Base-by-base conservation (phyloP, 2,329 filamentous ascomycete species). In the Amauroascus niger region DNA sequence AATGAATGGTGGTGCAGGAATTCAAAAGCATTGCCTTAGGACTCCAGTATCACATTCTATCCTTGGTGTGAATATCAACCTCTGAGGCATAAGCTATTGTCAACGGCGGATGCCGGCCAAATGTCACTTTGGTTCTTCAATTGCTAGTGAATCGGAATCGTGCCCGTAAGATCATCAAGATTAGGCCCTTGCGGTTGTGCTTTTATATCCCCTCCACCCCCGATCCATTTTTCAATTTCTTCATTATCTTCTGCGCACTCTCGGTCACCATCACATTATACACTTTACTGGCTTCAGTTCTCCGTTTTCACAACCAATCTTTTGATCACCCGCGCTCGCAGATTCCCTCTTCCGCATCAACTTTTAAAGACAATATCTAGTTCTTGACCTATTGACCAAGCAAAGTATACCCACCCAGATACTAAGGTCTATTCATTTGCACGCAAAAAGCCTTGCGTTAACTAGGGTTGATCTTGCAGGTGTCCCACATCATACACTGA, bases 221-320 rank as follows among this genome's bases (percentile, higher is more conserved):
- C 9, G 22, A 37, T 39, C 14, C 30, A 39, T 39, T 49, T 49
- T 49, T 49, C 46, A 48, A 48, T 39, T 49, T 16, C 13, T 11
- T 49, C 35, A 14, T 28, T 18, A 28, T 39, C 20, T 13, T 49
- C 30, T 26, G 5, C 14, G 8, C 22, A 11, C 18, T 3, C 14
- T 16, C 5, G 33, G 39, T 39, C 9, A 26, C 32, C 11, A 28
- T 14, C 28, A 3, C 9, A 9, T 20, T 30, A 24, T 39, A 13
- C 13, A 18, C 33, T 20, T 37, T 9, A 16, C 6, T 2, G n/a
- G 13, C 20, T 26, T 48, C 28, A 6, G 20, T 14, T 47, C 4
- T 20, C 43, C 16, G 11, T 47, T 33, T 14, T 35, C 22, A 47
- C 28, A 35, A 47, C 11, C 28, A n/a, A n/a, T 4, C 22, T 20